Base-by-base conservation (phyloP, 2,329 filamentous ascomycete genomes). In the Xylaria sp. region DNA sequence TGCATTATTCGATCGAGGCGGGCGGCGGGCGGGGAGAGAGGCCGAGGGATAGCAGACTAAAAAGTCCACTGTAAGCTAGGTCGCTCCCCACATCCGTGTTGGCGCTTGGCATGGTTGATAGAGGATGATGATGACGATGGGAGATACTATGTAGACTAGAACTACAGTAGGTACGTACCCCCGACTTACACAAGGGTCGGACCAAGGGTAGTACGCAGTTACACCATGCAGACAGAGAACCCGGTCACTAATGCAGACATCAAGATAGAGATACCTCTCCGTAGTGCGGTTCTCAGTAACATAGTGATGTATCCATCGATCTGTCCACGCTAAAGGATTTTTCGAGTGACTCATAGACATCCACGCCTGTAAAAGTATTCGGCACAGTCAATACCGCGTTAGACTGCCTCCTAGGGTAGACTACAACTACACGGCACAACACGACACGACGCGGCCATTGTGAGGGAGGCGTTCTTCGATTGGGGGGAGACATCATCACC, bases 91-190 rank as follows among this genome's bases (percentile, higher is more conserved):
- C 71, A 65, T 28, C 44, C 68, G 72, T 71, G 72, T 75, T 71
- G 60, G 72, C 70, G 71, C 66, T 65, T 63, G 69, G 69, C 72
- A 75, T 72, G 68, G 72, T 72, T 37, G 31, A 37, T 31, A 31
- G 52, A 18, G n/a, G 9, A 20, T 8, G 9, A 20, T 55, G 50
- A 52, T 37, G 28, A 55, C 12, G 46, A n/a, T 31, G 52, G 28
- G 28, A 28, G 28, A 37, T 37, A 34, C 31, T 34, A 34, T 6
- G 9, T 34, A 9, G 31, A 34, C 4, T 9, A 10, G 34, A 37
- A 37, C 8, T 37, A 28, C 28, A 28, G 28, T 5, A 37, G 34
- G 34, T 9, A 37, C 8, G 34, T 37, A 37, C 34, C 34, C 7
- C 4, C 34, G 34, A 37, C 34, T 37, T 37, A 37, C 34, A 37